Percentiles rank a stretch among this genome's conserved stretches.
Conservation (phyloP, 768 basidiomycete species). For the Trichaptum fuscoviolaceum region DNA sequence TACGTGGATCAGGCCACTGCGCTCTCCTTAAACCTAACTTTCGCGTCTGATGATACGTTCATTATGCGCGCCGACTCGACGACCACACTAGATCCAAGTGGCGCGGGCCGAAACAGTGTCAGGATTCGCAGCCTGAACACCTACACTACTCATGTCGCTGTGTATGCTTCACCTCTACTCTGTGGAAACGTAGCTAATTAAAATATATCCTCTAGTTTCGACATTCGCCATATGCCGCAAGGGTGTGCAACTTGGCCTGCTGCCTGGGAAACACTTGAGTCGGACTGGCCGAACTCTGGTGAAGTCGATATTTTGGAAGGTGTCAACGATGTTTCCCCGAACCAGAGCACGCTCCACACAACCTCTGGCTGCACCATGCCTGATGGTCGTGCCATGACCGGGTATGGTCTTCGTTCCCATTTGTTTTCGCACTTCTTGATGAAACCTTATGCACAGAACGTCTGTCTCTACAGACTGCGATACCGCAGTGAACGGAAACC, state of each 20-base stretch:
- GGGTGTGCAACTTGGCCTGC: slow-evolving; percentile 57
- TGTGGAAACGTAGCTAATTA: too few species aligned
- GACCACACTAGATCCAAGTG: slow-evolving; percentile 39
- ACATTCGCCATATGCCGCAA: slow-evolving; percentile 57
- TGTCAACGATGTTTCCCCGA: slow-evolving; percentile 50
- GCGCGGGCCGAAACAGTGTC: slow-evolving; percentile 54
- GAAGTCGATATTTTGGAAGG: slow-evolving; percentile 52
- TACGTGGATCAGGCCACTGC: slow-evolving; percentile 48
- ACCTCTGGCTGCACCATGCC: slow-evolving; percentile 28
- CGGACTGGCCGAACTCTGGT: slow-evolving; percentile 26
- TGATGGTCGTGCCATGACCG: slow-evolving; percentile 32
- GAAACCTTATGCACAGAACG: slow-evolving; percentile 23
- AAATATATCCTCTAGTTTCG: slow-evolving; percentile 26
- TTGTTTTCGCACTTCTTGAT: slow-evolving; percentile 34
- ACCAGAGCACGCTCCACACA: slow-evolving; percentile 55
- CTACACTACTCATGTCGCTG: slow-evolving; percentile 47
- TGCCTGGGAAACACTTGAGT: slow-evolving; percentile 40
- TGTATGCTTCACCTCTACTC: slow-evolving; percentile 27
- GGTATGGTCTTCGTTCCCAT: slow-evolving; percentile 45
- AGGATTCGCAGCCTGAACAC: slow-evolving; percentile 47
- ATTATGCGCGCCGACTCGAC: slow-evolving; percentile 52
- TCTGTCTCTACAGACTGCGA: slow-evolving; percentile 44
- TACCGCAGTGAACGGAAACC: slow-evolving; percentile 39
- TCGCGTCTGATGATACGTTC: slow-evolving; percentile 45
- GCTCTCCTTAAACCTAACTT: slow-evolving; percentile 49